Percentiles rank a stretch among this genome's conserved stretches.
These are phyloP conservation scores for Striga asiatica DNA, from an alignment of 257 asterid genomes.

Conservation along the genomic window DNA sequence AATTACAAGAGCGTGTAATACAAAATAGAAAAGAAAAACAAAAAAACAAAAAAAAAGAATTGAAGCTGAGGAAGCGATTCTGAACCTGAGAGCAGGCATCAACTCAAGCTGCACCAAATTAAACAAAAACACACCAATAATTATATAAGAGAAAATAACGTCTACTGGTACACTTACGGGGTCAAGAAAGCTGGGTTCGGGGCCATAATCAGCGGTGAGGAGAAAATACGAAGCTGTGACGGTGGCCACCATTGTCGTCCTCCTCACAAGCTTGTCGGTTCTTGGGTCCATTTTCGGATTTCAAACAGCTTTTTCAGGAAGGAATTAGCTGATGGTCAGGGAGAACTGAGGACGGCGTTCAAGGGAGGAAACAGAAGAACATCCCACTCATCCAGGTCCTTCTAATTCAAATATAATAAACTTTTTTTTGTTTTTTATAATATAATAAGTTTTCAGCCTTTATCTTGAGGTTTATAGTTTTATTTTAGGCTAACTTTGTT, in stretches of 20 bases:
- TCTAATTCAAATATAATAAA: no score
- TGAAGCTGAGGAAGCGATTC: background rate
- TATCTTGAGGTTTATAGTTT: no score
- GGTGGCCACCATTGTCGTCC: slow-evolving; percentile 80
- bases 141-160: background rate
- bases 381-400: no score
- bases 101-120: background rate
- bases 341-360: no score
- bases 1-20: background rate
- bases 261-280: slow-evolving; percentile 57
- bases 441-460: no score
- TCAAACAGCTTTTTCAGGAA: background rate
- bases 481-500: no score
- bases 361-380: no score
- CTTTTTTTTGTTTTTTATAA: no score
- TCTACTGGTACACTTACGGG: slow-evolving; percentile 36
- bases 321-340: background rate
- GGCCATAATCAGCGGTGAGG: slow-evolving; percentile 84
- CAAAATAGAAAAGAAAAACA: no score
- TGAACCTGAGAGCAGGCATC: background rate
- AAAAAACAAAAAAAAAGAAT: no score
- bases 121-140: background rate
- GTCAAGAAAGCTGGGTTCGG: slow-evolving; percentile 68
- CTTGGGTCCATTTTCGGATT: slow-evolving; percentile 44
- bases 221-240: slow-evolving; percentile 69